Evolutionary conservation across 176 grass and related monocot species (phyloP).

Genomic region (Lolium perenne): DNA sequence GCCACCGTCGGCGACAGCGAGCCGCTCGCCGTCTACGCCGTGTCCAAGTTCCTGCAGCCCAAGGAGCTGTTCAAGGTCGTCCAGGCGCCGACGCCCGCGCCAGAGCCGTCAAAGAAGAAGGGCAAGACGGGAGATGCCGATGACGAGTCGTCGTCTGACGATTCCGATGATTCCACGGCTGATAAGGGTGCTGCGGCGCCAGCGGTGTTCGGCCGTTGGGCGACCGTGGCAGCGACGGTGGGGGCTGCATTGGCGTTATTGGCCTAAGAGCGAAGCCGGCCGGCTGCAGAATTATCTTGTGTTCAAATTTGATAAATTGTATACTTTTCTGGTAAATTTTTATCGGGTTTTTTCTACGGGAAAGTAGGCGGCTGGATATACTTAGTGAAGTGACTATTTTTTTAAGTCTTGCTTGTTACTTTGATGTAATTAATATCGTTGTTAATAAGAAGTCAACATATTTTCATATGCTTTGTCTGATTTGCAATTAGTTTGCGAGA

Average conservation of each 20-base stretch:
- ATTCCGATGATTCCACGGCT: slow-evolving; percentile 19
- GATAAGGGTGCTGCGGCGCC: slow-evolving; percentile 43
- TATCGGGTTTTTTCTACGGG: background rate
- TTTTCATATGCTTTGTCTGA: too few relatives aligned
- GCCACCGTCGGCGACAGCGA: slow-evolving; percentile 64
- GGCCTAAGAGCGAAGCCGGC: background rate
- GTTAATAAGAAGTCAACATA: too few relatives aligned
- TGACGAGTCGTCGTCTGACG: slow-evolving; percentile 13
- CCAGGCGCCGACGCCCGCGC: slow-evolving; percentile 44
- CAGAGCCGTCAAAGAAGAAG: slow-evolving; percentile 57
- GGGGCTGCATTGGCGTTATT: slow-evolving; percentile 27
- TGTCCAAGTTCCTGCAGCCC: slow-evolving; percentile 72
- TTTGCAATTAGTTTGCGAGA: too few relatives aligned
- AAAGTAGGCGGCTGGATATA: background rate
- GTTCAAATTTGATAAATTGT: background rate
- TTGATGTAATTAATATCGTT: too few relatives aligned
- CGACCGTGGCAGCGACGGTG: background rate
- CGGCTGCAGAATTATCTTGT: background rate
- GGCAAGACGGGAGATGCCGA: background rate
- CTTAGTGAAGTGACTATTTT: too few relatives aligned
- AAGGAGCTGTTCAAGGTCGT: slow-evolving; percentile 72
- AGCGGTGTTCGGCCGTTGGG: slow-evolving; percentile 11
- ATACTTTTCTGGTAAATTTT: background rate
- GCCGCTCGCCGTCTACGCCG: slow-evolving; percentile 66
- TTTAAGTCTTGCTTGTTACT: too few relatives aligned